A percentile compares a stretch with the other conserved stretches of the same genome.
phyloP scores from a whole-genome alignment of 495 filamentous ascomycete species.

The Evansstolkia leycettana region DNA sequence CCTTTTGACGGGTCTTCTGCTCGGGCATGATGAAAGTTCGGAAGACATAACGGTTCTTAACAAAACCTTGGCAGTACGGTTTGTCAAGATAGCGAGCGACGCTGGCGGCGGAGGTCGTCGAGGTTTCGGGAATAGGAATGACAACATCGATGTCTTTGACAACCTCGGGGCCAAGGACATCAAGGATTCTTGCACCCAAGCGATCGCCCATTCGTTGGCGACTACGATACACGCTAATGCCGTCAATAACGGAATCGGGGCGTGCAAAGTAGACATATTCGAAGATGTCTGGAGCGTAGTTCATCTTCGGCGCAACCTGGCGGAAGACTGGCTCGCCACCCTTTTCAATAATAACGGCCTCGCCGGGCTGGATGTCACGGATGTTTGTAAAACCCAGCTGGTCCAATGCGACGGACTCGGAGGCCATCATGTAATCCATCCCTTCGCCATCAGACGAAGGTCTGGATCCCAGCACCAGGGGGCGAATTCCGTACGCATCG shows the following conservation, averaged over 20 bases:
- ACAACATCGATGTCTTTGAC: slow-evolving; percentile 84
- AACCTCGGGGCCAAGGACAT: slow-evolving; percentile 58
- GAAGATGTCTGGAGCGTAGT: slow-evolving; percentile 89
- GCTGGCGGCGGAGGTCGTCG: slow-evolving; percentile 70
- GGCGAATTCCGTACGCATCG: slow-evolving; percentile 83
- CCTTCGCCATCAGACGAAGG: slow-evolving; percentile 53
- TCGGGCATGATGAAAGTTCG: slow-evolving; percentile 93
- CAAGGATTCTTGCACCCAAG: slow-evolving; percentile 66
- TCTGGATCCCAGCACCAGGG: slow-evolving; percentile 69
- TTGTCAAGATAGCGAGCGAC: slow-evolving; percentile 68
- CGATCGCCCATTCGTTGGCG: slow-evolving; percentile 88
- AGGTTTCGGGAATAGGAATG: slow-evolving; percentile 81
- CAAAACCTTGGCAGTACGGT: slow-evolving; percentile 73
- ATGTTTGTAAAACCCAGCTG: slow-evolving; percentile 80
- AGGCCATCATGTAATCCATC: slow-evolving; percentile 93
- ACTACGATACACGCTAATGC: slow-evolving; percentile 80
- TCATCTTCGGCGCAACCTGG: slow-evolving; percentile 58
- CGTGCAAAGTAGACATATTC: slow-evolving; percentile 71
- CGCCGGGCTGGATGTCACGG: slow-evolving; percentile 73
- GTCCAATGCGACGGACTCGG: slow-evolving; percentile 84
- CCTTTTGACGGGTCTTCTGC: slow-evolving; percentile 68
- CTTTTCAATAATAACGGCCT: slow-evolving; percentile 90
- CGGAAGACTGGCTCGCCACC: slow-evolving; percentile 59
- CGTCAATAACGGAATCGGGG: slow-evolving; percentile 84
- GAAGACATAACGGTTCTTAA: slow-evolving; percentile 95